A percentile compares a stretch with the other conserved stretches of the same genome.
These are phyloP conservation scores for Blastocladiella emersonii DNA, from an alignment of 371 early-diverging fungal species.

Conservation along the genomic window DNA sequence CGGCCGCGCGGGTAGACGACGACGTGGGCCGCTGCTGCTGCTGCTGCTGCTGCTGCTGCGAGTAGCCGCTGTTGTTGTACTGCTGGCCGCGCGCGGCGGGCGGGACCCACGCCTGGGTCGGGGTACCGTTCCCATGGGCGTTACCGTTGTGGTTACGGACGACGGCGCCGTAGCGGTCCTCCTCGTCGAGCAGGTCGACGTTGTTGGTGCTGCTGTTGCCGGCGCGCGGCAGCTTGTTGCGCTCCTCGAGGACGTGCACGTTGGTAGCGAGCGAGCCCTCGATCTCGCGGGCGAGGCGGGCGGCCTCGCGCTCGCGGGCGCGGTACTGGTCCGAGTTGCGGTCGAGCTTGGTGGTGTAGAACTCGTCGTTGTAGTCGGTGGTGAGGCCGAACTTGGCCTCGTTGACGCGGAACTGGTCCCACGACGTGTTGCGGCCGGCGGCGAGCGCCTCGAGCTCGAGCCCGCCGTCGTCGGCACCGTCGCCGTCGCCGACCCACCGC, in stretches of 20 bases:
- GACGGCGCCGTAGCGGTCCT: slow-evolving; percentile 70
- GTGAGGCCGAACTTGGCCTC: slow-evolving; percentile 87
- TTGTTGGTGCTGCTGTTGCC: slow-evolving; percentile 48
- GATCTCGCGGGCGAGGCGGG: slow-evolving; percentile 84
- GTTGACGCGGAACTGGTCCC: slow-evolving; percentile 99
- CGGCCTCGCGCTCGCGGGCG: slow-evolving; percentile 74
- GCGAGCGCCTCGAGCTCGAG: slow-evolving; percentile 26
- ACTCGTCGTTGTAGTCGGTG: slow-evolving; percentile 86
- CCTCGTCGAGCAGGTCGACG: slow-evolving; percentile 67
- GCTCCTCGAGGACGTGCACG: slow-evolving; percentile 86
- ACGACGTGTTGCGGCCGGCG: slow-evolving; percentile 27
- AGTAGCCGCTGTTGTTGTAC: no score
- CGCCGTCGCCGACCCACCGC: slow-evolving; percentile 66
- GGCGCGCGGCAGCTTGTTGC: slow-evolving; percentile 39
- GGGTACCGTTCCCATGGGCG: neutral
- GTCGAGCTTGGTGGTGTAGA: slow-evolving; percentile 92
- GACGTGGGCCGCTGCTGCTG: neutral
- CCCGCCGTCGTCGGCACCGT: slow-evolving; percentile 16
- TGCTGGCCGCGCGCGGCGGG: neutral
- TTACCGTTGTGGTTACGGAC: neutral
- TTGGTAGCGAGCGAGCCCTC: slow-evolving; percentile 48
- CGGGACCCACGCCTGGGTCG: neutral
- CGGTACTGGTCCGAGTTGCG: slow-evolving; percentile 70
- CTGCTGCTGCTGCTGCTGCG: neutral
- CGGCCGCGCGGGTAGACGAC: no score